Evolutionary conservation across 2,329 filamentous ascomycete species (phyloP).

Genomic region (Verticillium klebahnii): DNA sequence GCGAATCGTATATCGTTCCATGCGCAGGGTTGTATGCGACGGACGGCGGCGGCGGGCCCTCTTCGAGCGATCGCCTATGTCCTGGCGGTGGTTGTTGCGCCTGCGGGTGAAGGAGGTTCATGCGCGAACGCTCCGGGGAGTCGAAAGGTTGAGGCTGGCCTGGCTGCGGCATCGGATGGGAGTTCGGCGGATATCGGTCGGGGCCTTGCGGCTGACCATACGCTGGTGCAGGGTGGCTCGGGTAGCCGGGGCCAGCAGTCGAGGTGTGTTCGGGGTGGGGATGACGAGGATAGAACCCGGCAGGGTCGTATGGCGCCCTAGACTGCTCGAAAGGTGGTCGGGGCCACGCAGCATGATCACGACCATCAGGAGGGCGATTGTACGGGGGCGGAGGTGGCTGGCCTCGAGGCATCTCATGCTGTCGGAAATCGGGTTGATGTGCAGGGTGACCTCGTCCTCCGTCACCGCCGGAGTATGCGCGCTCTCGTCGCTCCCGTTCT

Average conservation of each 20-base stretch:
- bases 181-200: conserved; percentile 15
- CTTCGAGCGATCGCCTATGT: conserved; percentile 38
- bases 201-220: conserved; percentile 25
- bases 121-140: conserved; percentile 20
- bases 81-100: conserved; percentile 27
- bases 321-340: conserved; percentile 36
- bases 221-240: conserved; percentile 26
- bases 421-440: conserved; percentile 41
- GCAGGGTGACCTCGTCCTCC: conserved; percentile 37
- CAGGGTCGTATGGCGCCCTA: conserved; percentile 36
- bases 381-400: conserved; percentile 36
- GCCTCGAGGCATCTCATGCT: conserved; percentile 26
- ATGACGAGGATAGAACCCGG: conserved; percentile 34
- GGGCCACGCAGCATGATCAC: conserved; percentile 17
- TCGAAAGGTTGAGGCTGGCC: conserved; percentile 21
- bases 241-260: conserved; percentile 34
- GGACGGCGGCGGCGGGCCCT: conserved; percentile 44
- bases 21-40: conserved; percentile 43
- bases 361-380: conserved; percentile 31
- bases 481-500: conserved; percentile 37
- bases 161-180: conserved; percentile 10
- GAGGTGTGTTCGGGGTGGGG: conserved; percentile 44
- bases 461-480: conserved; percentile 46
- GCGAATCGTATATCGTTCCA: conserved; percentile 36
- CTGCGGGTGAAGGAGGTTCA: conserved; percentile 21